Evolutionary conservation across 805 yeast species (phyloP), one percentile per base, ranked within the genome.

Genomic region (Yarrowia hollandica): DNA sequence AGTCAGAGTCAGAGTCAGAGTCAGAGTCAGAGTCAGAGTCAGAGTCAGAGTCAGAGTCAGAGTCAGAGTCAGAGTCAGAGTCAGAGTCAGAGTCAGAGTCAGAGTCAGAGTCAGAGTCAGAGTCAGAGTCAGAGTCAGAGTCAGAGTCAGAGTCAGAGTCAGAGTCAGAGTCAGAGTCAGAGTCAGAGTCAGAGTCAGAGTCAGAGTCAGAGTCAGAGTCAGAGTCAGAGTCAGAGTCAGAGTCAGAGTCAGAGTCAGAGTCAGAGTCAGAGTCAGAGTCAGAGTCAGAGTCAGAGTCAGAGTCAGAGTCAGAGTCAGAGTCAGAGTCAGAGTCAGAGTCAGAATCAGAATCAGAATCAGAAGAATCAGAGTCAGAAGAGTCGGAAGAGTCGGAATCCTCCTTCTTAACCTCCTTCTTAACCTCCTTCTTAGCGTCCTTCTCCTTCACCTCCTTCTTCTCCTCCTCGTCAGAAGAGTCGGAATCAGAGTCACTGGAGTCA

Each of bases 21-120:
- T 52, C 62, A 14, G 62, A 41, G 26, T 57, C 62, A 37, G 69
- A 64, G 37, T 33, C 54, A 21, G 66, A 62, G n/a, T n/a, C n/a
- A 11, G 68, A 63, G 15, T 48, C 60, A 26, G 67, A 63, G 34
- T 60, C 65, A 28, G 68, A 63, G n/a, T n/a, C n/a, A 21, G 67
- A 60, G 38, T 61, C 66, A 30, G 68, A 63, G n/a, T n/a, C n/a
- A 4, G 61, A 42, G 16, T 31, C 60, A 0, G 64, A 63, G 12
- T 41, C 33, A n/a, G 28, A 37, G 11, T 39, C 44, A 5, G 44
- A 39, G 33, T 61, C 58, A 25, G 64, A 59, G 19, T 52, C 62
- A 14, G 62, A 41, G 26, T 57, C 62, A 37, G 69, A 64, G 37
- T 33, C 54, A 21, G 66, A 62, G n/a, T n/a, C n/a, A 11, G 68